Conservation (phyloP, 306 rosid genomes). For the Begonia loranthoides region DNA sequence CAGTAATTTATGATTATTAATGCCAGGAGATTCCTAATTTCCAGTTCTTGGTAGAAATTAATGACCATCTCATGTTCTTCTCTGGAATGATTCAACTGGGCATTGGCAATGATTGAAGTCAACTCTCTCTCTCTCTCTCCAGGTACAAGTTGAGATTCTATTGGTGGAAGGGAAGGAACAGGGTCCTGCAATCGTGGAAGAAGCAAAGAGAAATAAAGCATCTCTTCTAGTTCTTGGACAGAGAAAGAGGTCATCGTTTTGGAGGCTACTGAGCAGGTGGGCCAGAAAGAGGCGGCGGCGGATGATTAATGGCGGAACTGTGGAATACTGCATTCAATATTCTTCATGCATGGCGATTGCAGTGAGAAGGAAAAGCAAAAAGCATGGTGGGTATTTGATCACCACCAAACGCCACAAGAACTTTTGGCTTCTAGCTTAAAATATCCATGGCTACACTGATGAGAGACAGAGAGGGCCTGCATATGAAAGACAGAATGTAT, state of each 20-base stretch:
- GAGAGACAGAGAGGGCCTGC: too few species aligned
- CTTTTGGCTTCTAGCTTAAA: constrained; percentile 83
- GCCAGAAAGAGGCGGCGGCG: constrained; percentile 8
- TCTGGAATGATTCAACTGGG: too few species aligned
- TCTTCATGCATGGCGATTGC: constrained; percentile 75
- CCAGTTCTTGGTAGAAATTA: not conserved
- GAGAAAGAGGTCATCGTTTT: constrained; percentile 32
- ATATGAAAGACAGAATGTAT: too few species aligned
- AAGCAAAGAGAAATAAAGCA: constrained; percentile 55
- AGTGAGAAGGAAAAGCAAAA: constrained; percentile 66
- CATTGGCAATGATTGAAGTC: too few species aligned
- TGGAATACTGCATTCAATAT: constrained; percentile 59
- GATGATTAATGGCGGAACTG: constrained; percentile 25
- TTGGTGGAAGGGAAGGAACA: constrained; percentile 52
- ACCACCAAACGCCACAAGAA: constrained; percentile 84
- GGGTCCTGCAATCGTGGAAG: constrained; percentile 56
- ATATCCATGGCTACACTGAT: too few species aligned
- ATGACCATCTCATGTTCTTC: not conserved
- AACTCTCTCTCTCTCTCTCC: not conserved
- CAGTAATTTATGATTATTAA: too few species aligned
- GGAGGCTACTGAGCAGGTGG: constrained; percentile 34
- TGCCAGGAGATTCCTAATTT: not conserved
- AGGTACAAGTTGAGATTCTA: constrained; percentile 61
- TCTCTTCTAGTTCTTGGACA: constrained; percentile 71
- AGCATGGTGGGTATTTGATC: constrained; percentile 78